Base-by-base conservation (phyloP, 768 basidiomycete genomes). In the Leucosporidium creatinivorum region DNA sequence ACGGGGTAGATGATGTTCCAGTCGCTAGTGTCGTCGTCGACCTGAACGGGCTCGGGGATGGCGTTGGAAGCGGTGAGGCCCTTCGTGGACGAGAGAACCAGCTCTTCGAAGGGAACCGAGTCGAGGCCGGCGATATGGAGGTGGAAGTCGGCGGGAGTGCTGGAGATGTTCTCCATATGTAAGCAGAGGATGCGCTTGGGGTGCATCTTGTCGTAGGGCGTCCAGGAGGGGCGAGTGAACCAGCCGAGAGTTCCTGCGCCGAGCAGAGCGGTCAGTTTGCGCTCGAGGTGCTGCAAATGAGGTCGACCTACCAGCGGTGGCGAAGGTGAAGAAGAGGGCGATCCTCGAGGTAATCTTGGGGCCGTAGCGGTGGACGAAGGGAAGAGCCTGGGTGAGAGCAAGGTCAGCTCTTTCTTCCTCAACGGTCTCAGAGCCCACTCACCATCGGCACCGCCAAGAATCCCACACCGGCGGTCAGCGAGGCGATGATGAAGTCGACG, bases 121-220 rank as follows among this genome's bases (percentile, higher is more conserved):
- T 97, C 93, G 6, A 91, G 87, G 3, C 85, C 81, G 2, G 89
- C 90, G 52, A 97, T 78, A 75, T 96, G 91, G 23, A 93, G 79
- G 72, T 87, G 83, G 66, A 88, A 84, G 36, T 70, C 88, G 85
- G 28, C 82, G 78, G 7, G 70, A 0, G 62, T 28, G 26, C 63
- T 71, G 49, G 74, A 73, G 76, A 92, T 92, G 74, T 97, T 91
- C 78, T 94, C 91, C 70, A 86, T 81, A 75, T 91, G 87, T 51
- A 96, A 78, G 44, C 92, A 82, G 73, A 90, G 93, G 58, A 94
- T 58, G 63, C 94, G 81, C 79, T 91, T 91, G 73, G 92, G 93
- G 76, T 97, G 94, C 82, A 85, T 85, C 21, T 75, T 77, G 73
- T 96, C 92, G 76, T 93, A 98, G 0, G 88, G 85, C 7, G 59